These are phyloP conservation scores for Pythium monospermum DNA, from an alignment of 352 stramenopile genomes.

Conservation along the genomic window DNA sequence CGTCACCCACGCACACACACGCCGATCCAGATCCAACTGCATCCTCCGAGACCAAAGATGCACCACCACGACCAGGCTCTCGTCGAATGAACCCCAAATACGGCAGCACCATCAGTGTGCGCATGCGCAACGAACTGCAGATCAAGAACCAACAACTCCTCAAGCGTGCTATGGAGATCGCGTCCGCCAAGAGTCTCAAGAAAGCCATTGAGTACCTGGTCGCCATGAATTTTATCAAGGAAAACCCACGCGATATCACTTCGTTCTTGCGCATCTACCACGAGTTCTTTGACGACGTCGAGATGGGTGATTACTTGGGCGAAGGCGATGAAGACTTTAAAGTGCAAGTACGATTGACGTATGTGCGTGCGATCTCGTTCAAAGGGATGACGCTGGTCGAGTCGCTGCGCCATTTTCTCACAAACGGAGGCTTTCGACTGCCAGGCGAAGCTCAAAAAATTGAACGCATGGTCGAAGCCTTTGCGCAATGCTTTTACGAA, in stretches of 20 bases:
- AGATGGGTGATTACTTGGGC: slow-evolving; percentile 95
- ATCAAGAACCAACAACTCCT: slow-evolving; percentile 78
- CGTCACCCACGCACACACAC: not conserved
- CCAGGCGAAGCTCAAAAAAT: slow-evolving; percentile 98
- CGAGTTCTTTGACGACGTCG: slow-evolving; percentile 85
- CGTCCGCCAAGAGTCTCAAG: slow-evolving; percentile 77
- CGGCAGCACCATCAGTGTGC: slow-evolving; percentile 57
- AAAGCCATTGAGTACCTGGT: slow-evolving; percentile 84
- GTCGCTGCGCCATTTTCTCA: slow-evolving; percentile 96
- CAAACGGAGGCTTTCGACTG: slow-evolving; percentile 95
- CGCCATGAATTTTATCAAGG: slow-evolving; percentile 84
- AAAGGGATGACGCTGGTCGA: slow-evolving; percentile 97
- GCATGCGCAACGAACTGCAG: slow-evolving; percentile 81
- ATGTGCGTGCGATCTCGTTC: slow-evolving; percentile 95
- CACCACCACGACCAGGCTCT: not conserved
- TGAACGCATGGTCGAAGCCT: slow-evolving; percentile 96
- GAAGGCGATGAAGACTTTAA: slow-evolving; percentile 89
- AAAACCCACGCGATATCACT: slow-evolving; percentile 86
- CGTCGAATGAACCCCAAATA: slow-evolving; percentile 19
- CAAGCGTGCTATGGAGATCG: slow-evolving; percentile 77
- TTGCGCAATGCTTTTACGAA: slow-evolving; percentile 97
- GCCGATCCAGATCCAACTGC: not conserved
- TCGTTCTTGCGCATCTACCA: slow-evolving; percentile 94
- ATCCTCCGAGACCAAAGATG: slow-evolving; percentile 2
- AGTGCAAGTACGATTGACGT: slow-evolving; percentile 93